Conservation (phyloP, 2,329 filamentous ascomycete species). For the Biscogniauxia sp. region DNA sequence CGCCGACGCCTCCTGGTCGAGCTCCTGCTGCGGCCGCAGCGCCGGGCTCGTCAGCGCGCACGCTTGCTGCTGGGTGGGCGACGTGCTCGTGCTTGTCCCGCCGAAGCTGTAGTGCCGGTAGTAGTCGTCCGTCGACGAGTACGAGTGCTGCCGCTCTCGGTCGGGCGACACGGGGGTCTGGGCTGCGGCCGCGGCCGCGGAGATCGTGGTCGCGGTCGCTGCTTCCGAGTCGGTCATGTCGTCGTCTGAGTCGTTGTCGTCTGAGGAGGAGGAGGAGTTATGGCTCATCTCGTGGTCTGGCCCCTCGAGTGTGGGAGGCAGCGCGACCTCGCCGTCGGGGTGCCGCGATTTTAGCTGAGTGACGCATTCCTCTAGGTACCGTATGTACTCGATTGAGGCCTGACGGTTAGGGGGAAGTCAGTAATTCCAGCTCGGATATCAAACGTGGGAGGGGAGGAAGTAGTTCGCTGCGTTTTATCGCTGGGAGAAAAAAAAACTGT, state of each 20-base stretch:
- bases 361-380: constrained; percentile 89
- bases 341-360: constrained; percentile 68
- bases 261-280: constrained; percentile 16
- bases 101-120: constrained; percentile 43
- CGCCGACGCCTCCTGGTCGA: constrained; percentile 78
- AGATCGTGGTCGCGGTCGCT: constrained; percentile 46
- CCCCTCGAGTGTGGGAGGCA: constrained; percentile 28
- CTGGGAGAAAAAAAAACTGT: no score
- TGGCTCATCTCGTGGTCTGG: constrained; percentile 12
- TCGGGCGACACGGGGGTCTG: constrained; percentile 55
- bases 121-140: constrained; percentile 48
- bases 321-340: constrained; percentile 34
- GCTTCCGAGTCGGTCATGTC: constrained; percentile 60
- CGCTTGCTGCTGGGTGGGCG: no score
- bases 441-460: neutral
- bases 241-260: constrained; percentile 45
- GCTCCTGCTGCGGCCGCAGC: constrained; percentile 53
- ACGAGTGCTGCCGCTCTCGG: constrained; percentile 48
- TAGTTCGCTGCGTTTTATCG: no score
- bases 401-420: constrained; percentile 34
- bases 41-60: constrained; percentile 59
- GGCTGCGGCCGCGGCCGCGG: constrained; percentile 41
- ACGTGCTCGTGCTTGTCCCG: no score
- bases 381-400: constrained; percentile 95
- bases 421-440: constrained; percentile 5